Conservation (phyloP, 306 rosid genomes). For the Senna tora region DNA sequence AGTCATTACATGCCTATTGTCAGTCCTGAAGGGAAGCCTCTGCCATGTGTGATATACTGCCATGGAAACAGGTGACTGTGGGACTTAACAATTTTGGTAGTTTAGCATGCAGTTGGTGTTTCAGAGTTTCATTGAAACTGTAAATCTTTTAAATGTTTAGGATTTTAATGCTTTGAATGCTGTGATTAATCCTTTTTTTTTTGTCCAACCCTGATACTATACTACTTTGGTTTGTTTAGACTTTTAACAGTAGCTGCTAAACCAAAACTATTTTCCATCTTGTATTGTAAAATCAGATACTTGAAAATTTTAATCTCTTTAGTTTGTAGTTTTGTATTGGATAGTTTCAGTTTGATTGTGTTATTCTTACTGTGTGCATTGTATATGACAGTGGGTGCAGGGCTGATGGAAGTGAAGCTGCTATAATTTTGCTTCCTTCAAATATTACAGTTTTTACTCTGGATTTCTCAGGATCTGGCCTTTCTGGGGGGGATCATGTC, state of each 20-base stretch:
- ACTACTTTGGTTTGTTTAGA: slow-evolving; percentile 4
- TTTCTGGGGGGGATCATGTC: slow-evolving; percentile 97
- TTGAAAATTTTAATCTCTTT: slow-evolving; percentile 14
- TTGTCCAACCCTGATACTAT: background rate
- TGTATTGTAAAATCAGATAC: slow-evolving; percentile 9
- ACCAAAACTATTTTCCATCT: slow-evolving; percentile 7
- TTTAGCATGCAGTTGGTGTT: slow-evolving; percentile 19
- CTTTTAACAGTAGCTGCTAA: background rate
- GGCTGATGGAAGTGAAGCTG: slow-evolving; percentile 99
- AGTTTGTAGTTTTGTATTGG: slow-evolving; percentile 23
- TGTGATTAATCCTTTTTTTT: slow-evolving; percentile 4
- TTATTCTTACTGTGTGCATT: slow-evolving; percentile 46
- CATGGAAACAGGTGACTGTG: slow-evolving; percentile 94
- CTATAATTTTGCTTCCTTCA: slow-evolving; percentile 91
- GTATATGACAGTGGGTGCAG: slow-evolving; percentile 87
- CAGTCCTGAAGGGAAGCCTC: slow-evolving; percentile 89
- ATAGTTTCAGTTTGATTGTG: slow-evolving; percentile 23
- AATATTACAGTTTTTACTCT: slow-evolving; percentile 92
- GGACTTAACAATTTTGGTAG: slow-evolving; percentile 14
- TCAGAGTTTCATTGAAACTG: slow-evolving; percentile 27
- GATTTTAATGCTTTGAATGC: slow-evolving; percentile 18
- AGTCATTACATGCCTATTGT: slow-evolving; percentile 92
- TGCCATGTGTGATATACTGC: slow-evolving; percentile 97
- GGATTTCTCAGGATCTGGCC: slow-evolving; percentile 98
- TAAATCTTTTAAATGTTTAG: slow-evolving; percentile 21